phyloP scores from a whole-genome alignment of 1,284 basidiomycete species.

The Heterobasidion parviporum region DNA sequence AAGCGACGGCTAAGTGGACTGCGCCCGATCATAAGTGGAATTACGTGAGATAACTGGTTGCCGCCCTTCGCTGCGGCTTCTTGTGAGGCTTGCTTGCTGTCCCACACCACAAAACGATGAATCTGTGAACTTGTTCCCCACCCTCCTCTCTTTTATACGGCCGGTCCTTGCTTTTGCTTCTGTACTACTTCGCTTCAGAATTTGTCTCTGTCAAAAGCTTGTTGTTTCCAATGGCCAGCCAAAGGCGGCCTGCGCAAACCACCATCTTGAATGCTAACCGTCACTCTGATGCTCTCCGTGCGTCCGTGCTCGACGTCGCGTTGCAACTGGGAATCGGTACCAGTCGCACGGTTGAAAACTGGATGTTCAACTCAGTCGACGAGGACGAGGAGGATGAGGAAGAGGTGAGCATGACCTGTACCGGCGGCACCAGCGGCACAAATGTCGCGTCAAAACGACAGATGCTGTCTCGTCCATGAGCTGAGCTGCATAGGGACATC shows the following conservation, averaged over 20 bases:
- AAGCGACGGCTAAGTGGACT: neutral
- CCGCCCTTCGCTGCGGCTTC: no score
- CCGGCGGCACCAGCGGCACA: neutral
- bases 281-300: constrained; percentile 48
- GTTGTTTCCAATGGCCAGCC: neutral
- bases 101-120: neutral
- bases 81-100: neutral
- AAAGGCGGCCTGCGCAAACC: neutral
- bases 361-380: constrained; percentile 55
- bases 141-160: neutral
- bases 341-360: constrained; percentile 49
- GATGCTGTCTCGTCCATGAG: neutral
- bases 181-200: no score
- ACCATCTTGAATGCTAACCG: constrained; percentile 21
- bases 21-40: no score
- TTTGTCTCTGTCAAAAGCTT: no score
- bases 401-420: constrained; percentile 17
- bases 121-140: neutral
- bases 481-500: constrained; percentile 8
- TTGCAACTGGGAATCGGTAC: constrained; percentile 52
- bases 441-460: neutral
- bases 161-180: neutral
- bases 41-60: no score
- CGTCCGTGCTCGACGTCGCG: constrained; percentile 64
- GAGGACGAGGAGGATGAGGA: constrained; percentile 50